Percentiles rank a stretch among this genome's conserved stretches.
These are phyloP conservation scores for Arachis stenosperma DNA, from an alignment of 306 rosid genomes.

Conservation along the genomic window DNA sequence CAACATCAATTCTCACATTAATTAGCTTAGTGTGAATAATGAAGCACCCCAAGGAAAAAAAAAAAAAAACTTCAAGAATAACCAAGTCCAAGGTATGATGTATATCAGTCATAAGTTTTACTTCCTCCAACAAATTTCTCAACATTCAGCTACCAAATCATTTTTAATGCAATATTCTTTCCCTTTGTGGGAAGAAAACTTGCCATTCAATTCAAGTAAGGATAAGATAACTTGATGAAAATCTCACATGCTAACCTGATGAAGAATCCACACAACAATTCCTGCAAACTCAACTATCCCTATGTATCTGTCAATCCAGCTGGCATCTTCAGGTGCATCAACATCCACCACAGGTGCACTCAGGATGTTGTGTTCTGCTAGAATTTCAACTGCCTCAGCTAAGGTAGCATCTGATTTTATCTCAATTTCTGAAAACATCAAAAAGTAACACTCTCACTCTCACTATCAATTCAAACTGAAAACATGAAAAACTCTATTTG, in stretches of 20 bases:
- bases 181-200: too few species aligned
- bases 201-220: too few species aligned
- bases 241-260: conserved; percentile 60
- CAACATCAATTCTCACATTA: conserved; percentile 30
- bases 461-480: too few species aligned
- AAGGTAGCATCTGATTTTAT: conserved; percentile 69
- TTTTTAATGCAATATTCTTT: too few species aligned
- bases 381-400: conserved; percentile 75
- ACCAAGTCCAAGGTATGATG: neutral
- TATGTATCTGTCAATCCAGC: conserved; percentile 90
- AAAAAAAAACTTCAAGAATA: conserved; percentile 13
- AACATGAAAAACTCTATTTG: too few species aligned
- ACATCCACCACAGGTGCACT: conserved; percentile 93
- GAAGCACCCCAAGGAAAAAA: neutral
- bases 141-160: too few species aligned
- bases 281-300: conserved; percentile 94
- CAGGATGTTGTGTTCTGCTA: conserved; percentile 67
- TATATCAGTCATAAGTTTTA: neutral
- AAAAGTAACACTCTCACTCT: too few species aligned
- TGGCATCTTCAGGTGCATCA: conserved; percentile 81
- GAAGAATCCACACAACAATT: conserved; percentile 86
- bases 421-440: conserved; percentile 62
- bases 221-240: too few species aligned
- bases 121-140: too few species aligned
- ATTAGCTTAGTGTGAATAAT: conserved; percentile 29